phyloP scores from a whole-genome alignment of 1,139 yeast species.

The Kodamaea ohmeri region DNA sequence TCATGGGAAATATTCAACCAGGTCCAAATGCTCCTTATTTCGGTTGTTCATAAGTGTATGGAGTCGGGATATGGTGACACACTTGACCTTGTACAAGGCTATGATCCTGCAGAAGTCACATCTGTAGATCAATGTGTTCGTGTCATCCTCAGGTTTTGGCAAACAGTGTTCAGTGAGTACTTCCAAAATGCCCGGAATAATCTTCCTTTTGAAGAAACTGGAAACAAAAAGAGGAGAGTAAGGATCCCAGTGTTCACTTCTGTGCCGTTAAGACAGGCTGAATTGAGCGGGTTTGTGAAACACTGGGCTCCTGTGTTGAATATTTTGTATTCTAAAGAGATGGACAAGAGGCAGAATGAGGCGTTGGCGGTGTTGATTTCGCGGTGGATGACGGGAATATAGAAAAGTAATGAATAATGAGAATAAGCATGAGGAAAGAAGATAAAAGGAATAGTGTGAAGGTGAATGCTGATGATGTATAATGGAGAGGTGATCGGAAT shows the following conservation, averaged over 20 bases:
- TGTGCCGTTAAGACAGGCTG: conserved; percentile 28
- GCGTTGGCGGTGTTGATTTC: conserved; percentile 37
- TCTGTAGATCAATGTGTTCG: conserved; percentile 43
- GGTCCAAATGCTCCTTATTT: conserved; percentile 38
- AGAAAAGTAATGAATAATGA: background rate
- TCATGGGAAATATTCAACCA: conserved; percentile 24
- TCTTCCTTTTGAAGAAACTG: conserved; percentile 28
- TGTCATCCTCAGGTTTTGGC: conserved; percentile 49
- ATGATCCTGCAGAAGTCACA: conserved; percentile 32
- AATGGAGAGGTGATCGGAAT: too few relatives aligned
- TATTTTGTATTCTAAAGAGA: conserved; percentile 38
- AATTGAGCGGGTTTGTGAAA: conserved; percentile 38
- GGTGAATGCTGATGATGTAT: too few relatives aligned
- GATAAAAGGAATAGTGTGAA: background rate
- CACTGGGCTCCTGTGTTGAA: conserved; percentile 52
- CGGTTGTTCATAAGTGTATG: conserved; percentile 55
- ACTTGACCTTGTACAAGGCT: conserved; percentile 46
- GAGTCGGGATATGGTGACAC: conserved; percentile 58
- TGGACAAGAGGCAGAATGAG: conserved; percentile 35
- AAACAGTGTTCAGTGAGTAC: conserved; percentile 56
- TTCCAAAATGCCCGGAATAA: conserved; percentile 20
- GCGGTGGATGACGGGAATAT: conserved; percentile 33
- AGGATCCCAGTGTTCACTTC: conserved; percentile 22
- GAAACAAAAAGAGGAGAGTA: conserved; percentile 20
- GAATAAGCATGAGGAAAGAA: background rate